These are phyloP conservation scores for Fraxinus floribunda DNA, from an alignment of 305 asterid species.

Conservation along the genomic window DNA sequence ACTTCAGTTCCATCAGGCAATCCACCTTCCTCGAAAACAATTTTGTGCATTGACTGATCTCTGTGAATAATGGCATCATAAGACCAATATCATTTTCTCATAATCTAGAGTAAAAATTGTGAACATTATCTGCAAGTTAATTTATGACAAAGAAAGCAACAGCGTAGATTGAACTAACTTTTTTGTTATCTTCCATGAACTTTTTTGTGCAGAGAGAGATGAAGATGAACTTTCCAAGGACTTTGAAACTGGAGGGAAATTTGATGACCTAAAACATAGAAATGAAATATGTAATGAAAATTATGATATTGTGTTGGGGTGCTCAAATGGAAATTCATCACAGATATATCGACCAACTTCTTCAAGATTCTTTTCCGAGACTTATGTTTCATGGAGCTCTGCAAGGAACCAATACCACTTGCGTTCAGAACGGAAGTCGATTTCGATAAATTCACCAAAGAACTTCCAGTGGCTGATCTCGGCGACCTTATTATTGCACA, in stretches of 20 bases:
- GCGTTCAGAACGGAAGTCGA: slow-evolving; percentile 33
- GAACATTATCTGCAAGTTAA: slow-evolving; percentile 8
- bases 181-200: slow-evolving; percentile 78
- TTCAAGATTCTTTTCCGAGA: slow-evolving; percentile 42
- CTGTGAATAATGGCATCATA: slow-evolving; percentile 25
- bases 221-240: slow-evolving; percentile 43
- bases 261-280: slow-evolving; percentile 46
- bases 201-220: slow-evolving; percentile 45
- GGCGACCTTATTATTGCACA: slow-evolving; percentile 44
- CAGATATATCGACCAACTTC: slow-evolving; percentile 49
- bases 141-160: slow-evolving; percentile 1
- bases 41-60: slow-evolving; percentile 55
- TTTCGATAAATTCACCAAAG: slow-evolving; percentile 28
- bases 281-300: slow-evolving; percentile 15
- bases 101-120: background rate
- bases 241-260: slow-evolving; percentile 33
- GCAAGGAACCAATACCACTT: slow-evolving; percentile 40
- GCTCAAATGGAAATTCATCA: slow-evolving; percentile 14
- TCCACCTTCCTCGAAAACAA: slow-evolving; percentile 57
- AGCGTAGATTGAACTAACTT: slow-evolving; percentile 47
- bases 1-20: slow-evolving; percentile 60
- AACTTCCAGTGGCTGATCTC: slow-evolving; percentile 32
- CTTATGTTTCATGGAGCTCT: slow-evolving; percentile 34
- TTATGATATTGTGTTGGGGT: slow-evolving; percentile 10
- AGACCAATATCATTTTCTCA: background rate